Evolutionary conservation across 768 basidiomycete genomes (phyloP).

Genomic region (Mycena metata): DNA sequence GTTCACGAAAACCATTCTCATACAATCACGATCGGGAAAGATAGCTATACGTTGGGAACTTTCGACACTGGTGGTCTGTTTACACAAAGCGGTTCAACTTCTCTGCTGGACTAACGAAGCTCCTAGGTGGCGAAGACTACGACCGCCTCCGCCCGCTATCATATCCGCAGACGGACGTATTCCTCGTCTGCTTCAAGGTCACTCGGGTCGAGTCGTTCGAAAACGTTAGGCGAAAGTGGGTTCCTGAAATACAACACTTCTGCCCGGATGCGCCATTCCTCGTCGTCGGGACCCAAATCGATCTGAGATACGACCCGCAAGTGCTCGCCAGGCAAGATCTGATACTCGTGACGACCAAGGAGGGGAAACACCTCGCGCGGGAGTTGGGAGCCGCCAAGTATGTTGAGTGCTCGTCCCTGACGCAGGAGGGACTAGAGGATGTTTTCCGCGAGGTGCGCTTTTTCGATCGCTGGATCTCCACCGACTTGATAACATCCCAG

Average conservation of each 20-base stretch:
- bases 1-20: too few species aligned
- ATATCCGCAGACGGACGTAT: conserved; percentile 99
- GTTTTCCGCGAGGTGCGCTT: conserved; percentile 96
- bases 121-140: conserved; percentile 97
- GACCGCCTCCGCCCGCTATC: conserved; percentile 98
- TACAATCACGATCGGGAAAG: too few species aligned
- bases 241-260: conserved; percentile 99
- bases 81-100: too few species aligned
- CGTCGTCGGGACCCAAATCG: conserved; percentile 98
- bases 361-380: conserved; percentile 95
- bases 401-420: conserved; percentile 98
- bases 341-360: conserved; percentile 92
- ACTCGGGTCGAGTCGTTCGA: conserved; percentile 98
- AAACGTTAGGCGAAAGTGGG: conserved; percentile 99
- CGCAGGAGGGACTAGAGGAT: conserved; percentile 99
- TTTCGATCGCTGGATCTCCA: background rate
- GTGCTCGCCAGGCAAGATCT: conserved; percentile 93
- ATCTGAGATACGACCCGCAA: conserved; percentile 92
- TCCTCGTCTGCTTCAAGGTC: conserved; percentile 99
- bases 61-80: conserved; percentile 97
- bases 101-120: too few species aligned
- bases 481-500: background rate
- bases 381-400: conserved; percentile 99
- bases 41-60: conserved; percentile 97
- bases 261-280: conserved; percentile 99